Base-by-base conservation (phyloP, 495 filamentous ascomycete species). In the Aspergillus bridgeri region DNA sequence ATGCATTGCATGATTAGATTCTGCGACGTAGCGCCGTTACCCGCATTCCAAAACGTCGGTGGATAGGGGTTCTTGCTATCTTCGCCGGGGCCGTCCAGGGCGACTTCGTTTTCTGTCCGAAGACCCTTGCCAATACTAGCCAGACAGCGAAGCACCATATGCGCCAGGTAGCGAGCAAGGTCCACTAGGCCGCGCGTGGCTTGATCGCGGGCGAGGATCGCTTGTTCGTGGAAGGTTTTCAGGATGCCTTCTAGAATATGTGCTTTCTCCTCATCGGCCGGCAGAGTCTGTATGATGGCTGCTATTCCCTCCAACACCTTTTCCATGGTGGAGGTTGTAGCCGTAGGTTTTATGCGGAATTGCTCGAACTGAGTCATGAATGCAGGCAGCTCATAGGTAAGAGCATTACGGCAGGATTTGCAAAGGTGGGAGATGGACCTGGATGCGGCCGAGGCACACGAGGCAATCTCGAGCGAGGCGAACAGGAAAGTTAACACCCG, bases 401-500 rank as follows among this genome's bases (percentile, higher is more conserved):
- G 76, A 42, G 84, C 79, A 27, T 73, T 74, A 22, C 93, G 85
- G 58, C 92, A 96, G 19, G 89, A 87, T 21, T 84, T 89, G 66
- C 91, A 96, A 7, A 96, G 82, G 4, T 83, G 83, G 17, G 80
- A 76, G 49, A 98, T 96, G 0, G 92, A 90, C 50, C 83, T 83
- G 3, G 92, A 92, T n/a, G 92, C 89, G 43, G 82, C 75, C 18
- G 79, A 75, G 13, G 88, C 86, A 47, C 95, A 81, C 13, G 81
- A 72, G 7, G 82, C 79, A 23, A 86, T 84, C 20, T 83, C 80
- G 29, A 96, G 75, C 2, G 89, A 88, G 44, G 79, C 79, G 65
- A 97, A 96, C 3, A 97, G 79, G 51, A 96, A 87, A 56, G 87
- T 91, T 25, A 98, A 75, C 3, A 89, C 87, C 55, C 83, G 71